Evolutionary conservation across 345 rosid genomes (phyloP).

Genomic region (Physaria fendleri): DNA sequence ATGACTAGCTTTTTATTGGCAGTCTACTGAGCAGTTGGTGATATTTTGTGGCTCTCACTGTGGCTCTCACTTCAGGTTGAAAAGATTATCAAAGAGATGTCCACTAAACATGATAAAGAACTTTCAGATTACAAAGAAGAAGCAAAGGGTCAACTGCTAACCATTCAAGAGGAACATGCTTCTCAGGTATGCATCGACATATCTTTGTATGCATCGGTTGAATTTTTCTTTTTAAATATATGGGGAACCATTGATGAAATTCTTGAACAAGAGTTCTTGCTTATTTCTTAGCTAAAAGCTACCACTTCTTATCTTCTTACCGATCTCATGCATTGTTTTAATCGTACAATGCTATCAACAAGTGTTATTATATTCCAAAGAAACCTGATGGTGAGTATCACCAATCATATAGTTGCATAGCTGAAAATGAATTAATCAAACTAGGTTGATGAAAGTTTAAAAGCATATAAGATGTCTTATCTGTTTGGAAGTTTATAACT

Average conservation of each 20-base stretch:
- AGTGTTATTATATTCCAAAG: not conserved
- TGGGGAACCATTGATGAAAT: not conserved
- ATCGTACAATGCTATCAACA: not conserved
- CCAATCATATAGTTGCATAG: not conserved
- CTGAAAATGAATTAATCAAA: not conserved
- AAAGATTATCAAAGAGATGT: slow-evolving; percentile 39
- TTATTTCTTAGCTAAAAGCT: not conserved
- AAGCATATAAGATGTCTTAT: too few species aligned
- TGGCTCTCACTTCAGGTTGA: slow-evolving; percentile 44
- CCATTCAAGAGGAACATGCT: slow-evolving; percentile 58
- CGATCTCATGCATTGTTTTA: not conserved
- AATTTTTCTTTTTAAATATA: not conserved
- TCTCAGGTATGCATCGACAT: slow-evolving; percentile 37
- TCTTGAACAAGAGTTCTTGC: not conserved
- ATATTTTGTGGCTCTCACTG: not conserved
- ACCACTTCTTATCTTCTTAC: not conserved
- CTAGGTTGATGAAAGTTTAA: too few species aligned
- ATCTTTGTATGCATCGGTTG: too few species aligned
- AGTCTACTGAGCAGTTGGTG: not conserved
- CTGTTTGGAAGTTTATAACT: not conserved
- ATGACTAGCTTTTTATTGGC: not conserved
- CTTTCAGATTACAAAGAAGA: slow-evolving; percentile 55
- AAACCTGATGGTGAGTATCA: not conserved
- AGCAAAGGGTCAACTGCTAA: slow-evolving; percentile 37
- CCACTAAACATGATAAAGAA: slow-evolving; percentile 45